Conservation (phyloP, 2,329 filamentous ascomycete species). For the Fusarium xyrophilum region DNA sequence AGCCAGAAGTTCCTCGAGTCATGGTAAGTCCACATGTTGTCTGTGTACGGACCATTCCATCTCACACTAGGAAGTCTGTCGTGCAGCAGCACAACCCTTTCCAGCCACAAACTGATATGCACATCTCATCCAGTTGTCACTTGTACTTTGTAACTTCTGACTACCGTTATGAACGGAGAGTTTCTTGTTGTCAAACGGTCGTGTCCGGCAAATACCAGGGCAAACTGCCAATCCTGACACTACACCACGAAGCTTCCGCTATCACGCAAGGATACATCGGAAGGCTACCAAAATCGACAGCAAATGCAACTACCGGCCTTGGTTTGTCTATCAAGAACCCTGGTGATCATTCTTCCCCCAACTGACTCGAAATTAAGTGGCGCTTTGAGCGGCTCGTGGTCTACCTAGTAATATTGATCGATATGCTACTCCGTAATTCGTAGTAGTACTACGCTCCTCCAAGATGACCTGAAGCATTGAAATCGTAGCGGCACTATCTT, state of each 20-base stretch:
- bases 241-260: slow-evolving; percentile 1
- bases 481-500: background rate
- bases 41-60: background rate
- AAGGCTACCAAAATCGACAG: background rate
- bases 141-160: background rate
- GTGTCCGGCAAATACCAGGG: background rate
- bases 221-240: slow-evolving; percentile 14
- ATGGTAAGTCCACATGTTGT: background rate
- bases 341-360: slow-evolving; percentile 6
- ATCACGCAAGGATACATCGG: slow-evolving; percentile 2
- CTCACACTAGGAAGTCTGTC: background rate
- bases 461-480: background rate
- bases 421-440: background rate
- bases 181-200: background rate
- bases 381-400: slow-evolving; percentile 14
- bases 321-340: background rate
- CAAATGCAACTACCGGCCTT: background rate
- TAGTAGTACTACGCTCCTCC: background rate
- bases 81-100: background rate
- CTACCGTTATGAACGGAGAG: background rate
- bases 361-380: slow-evolving; percentile 33
- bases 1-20: background rate
- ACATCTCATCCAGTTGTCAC: background rate
- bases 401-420: slow-evolving; percentile 7
- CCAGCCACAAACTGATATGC: background rate